Evolutionary conservation across 2,329 filamentous ascomycete species (phyloP).

Genomic region (Ustulina deusta): DNA sequence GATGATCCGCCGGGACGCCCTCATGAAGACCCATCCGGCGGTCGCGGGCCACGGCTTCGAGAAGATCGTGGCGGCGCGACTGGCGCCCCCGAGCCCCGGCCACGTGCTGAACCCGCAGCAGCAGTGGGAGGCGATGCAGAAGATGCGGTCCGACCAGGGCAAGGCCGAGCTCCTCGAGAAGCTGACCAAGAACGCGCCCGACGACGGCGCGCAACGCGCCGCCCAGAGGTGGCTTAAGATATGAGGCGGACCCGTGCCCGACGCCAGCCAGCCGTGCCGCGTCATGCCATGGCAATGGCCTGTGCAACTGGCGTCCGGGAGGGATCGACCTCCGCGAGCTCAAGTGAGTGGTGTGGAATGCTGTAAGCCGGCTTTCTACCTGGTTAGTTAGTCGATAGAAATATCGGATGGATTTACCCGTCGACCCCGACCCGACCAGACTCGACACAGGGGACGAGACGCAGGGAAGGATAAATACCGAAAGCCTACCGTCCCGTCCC

Average conservation of each 20-base stretch:
- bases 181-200: constrained; percentile 54
- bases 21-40: constrained; percentile 60
- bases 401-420: neutral
- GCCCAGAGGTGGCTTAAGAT: constrained; percentile 55
- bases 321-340: neutral
- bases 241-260: constrained; percentile 33
- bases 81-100: constrained; percentile 51
- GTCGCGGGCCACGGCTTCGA: constrained; percentile 55
- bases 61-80: constrained; percentile 58
- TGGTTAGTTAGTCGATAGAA: neutral
- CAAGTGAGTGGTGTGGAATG: neutral
- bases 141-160: constrained; percentile 58
- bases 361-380: neutral
- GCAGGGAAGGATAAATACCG: neutral
- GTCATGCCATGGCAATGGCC: neutral
- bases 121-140: constrained; percentile 62
- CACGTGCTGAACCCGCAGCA: constrained; percentile 60
- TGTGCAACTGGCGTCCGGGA: no score
- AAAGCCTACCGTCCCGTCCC: neutral
- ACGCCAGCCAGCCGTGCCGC: no score
- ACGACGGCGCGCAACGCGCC: constrained; percentile 54
- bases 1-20: constrained; percentile 67
- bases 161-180: constrained; percentile 58
- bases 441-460: neutral
- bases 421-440: neutral